Conservation (phyloP, 2,329 filamentous ascomycete species). For the Alternaria incomplexa region DNA sequence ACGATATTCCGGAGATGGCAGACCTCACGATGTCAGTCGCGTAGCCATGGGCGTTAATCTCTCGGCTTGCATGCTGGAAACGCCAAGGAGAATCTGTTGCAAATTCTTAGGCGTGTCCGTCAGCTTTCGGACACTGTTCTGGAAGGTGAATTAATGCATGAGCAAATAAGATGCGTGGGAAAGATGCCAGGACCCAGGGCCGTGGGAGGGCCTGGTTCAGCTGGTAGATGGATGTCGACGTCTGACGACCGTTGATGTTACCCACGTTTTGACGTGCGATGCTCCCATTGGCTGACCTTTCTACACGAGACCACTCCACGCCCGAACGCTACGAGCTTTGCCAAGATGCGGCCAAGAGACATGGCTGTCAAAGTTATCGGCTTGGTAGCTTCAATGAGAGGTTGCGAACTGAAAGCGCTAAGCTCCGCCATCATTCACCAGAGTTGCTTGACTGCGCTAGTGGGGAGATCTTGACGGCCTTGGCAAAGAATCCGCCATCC, state of each 20-base stretch:
- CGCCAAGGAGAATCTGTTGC: background rate
- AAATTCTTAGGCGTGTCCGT: background rate
- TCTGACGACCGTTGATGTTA: background rate
- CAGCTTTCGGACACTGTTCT: background rate
- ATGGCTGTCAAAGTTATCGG: background rate
- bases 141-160: background rate
- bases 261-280: background rate
- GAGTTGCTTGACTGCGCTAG: background rate
- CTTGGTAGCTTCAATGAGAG: conserved; percentile 5
- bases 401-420: background rate
- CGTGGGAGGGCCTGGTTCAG: background rate
- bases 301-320: background rate
- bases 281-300: background rate
- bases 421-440: background rate
- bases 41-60: background rate
- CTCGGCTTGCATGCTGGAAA: background rate
- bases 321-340: background rate
- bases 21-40: background rate
- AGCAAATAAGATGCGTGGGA: background rate
- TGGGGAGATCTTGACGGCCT: background rate
- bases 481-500: background rate
- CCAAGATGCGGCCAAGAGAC: background rate
- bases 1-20: background rate
- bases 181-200: background rate
- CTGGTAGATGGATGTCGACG: background rate